These are phyloP conservation scores for Xylaria sp. DNA, from an alignment of 2,329 filamentous ascomycete species.

Conservation along the genomic window DNA sequence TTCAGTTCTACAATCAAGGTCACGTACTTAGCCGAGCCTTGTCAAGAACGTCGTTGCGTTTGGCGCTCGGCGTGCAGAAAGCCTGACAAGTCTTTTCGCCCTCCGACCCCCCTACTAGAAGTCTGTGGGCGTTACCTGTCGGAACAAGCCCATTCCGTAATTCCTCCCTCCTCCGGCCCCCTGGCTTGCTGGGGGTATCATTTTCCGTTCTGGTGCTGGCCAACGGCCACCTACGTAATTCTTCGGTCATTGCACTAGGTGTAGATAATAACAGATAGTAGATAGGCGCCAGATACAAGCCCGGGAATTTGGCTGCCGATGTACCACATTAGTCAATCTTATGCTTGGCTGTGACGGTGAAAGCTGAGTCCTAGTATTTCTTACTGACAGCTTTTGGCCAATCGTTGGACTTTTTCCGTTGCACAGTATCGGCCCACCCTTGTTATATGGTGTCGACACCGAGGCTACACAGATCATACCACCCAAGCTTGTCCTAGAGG, in stretches of 20 bases:
- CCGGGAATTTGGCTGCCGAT: conserved; percentile 6
- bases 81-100: conserved; percentile 15
- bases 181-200: conserved; percentile 39
- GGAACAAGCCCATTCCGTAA: conserved; percentile 28
- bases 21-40: conserved; percentile 43
- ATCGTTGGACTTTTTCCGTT: conserved; percentile 7
- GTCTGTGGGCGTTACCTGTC: conserved; percentile 16
- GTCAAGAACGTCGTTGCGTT: conserved; percentile 41
- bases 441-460: conserved; percentile 31
- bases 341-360: conserved; percentile 13
- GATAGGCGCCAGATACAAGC: conserved; percentile 8
- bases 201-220: conserved; percentile 32
- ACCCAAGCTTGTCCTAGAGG: conserved; percentile 3
- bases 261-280: neutral
- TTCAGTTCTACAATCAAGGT: conserved; percentile 43
- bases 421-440: conserved; percentile 23
- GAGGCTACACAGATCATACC: conserved; percentile 34
- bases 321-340: conserved; percentile 26
- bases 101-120: conserved; percentile 1
- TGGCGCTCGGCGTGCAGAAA: conserved; percentile 33
- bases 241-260: conserved; percentile 20
- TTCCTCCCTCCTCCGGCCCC: conserved; percentile 11
- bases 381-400: conserved; percentile 8
- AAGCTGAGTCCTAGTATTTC: conserved; percentile 30
- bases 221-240: conserved; percentile 25